Conservation (phyloP, 1,139 yeast genomes). For the Scheffersomyces lignicola region DNA sequence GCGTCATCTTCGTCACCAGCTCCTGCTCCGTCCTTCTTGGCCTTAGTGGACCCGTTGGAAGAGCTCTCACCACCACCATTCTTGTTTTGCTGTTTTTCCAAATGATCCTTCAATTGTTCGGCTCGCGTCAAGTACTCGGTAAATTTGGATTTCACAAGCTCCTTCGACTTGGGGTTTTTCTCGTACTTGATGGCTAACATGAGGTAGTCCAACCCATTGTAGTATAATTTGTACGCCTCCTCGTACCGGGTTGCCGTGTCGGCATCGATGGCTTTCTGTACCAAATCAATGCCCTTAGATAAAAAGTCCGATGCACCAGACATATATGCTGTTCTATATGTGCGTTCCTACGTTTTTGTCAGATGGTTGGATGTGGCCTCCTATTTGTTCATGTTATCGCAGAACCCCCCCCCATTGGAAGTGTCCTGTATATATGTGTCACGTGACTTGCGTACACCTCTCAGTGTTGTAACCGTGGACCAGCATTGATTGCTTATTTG, state of each 20-base stretch:
- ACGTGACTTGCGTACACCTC: too few species aligned
- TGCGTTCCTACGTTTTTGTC: neutral
- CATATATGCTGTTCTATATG: conserved; percentile 14
- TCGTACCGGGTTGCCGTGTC: conserved; percentile 90
- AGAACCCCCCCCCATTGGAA: too few species aligned
- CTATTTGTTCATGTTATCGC: too few species aligned
- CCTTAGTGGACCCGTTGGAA: conserved; percentile 59
- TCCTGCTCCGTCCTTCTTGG: conserved; percentile 52
- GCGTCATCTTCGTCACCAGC: conserved; percentile 77
- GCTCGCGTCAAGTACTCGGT: conserved; percentile 92
- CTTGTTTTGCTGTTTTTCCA: conserved; percentile 60
- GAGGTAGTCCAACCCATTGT: conserved; percentile 89
- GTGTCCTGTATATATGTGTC: too few species aligned
- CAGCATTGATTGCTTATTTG: too few species aligned
- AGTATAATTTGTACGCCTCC: conserved; percentile 91
- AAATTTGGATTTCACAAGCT: conserved; percentile 82
- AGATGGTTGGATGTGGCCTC: neutral
- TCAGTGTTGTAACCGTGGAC: too few species aligned
- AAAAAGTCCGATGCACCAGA: conserved; percentile 74
- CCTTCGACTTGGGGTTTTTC: conserved; percentile 86
- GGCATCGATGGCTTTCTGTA: conserved; percentile 92
- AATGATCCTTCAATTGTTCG: conserved; percentile 88
- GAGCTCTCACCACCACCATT: conserved; percentile 50
- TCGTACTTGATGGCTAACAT: conserved; percentile 97
- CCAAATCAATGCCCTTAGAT: conserved; percentile 89